A percentile compares a stretch with the other conserved stretches of the same genome.
phyloP scores from a whole-genome alignment of 495 filamentous ascomycete species.

The Xylaria palmicola region DNA sequence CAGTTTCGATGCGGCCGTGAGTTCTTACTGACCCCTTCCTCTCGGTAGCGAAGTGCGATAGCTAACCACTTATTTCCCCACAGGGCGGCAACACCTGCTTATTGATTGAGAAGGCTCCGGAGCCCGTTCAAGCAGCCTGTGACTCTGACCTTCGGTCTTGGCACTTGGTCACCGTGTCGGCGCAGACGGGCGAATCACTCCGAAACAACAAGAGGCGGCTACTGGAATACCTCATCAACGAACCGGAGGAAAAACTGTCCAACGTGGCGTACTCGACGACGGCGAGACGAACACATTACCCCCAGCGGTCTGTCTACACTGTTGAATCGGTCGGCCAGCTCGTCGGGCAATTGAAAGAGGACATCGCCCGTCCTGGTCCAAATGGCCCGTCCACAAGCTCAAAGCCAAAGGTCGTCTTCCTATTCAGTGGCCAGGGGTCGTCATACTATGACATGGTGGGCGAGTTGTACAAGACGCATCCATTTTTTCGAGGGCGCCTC shows the following conservation, averaged over 20 bases:
- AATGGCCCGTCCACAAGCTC: slow-evolving; percentile 9
- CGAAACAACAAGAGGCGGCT: slow-evolving; percentile 33
- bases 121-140: background rate
- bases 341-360: slow-evolving; percentile 10
- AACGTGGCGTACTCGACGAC: slow-evolving; percentile 69
- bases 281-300: slow-evolving; percentile 62
- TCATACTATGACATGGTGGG: slow-evolving; percentile 55
- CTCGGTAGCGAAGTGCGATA: background rate
- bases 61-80: background rate
- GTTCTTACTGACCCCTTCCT: background rate
- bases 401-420: slow-evolving; percentile 48
- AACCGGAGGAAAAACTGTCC: slow-evolving; percentile 36
- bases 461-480: slow-evolving; percentile 54
- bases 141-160: slow-evolving; percentile 32
- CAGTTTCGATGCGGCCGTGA: slow-evolving; percentile 52
- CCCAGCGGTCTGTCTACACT: slow-evolving; percentile 49
- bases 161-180: slow-evolving; percentile 48
- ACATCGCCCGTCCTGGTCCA: slow-evolving; percentile 12
- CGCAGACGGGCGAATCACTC: slow-evolving; percentile 37
- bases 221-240: slow-evolving; percentile 40
- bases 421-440: slow-evolving; percentile 58
- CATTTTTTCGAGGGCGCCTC: slow-evolving; percentile 56
- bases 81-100: slow-evolving; percentile 52
- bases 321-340: slow-evolving; percentile 37
- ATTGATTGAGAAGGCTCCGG: slow-evolving; percentile 48